Base-by-base conservation (phyloP, 495 filamentous ascomycete genomes). In the Aspergillus conjunctus region DNA sequence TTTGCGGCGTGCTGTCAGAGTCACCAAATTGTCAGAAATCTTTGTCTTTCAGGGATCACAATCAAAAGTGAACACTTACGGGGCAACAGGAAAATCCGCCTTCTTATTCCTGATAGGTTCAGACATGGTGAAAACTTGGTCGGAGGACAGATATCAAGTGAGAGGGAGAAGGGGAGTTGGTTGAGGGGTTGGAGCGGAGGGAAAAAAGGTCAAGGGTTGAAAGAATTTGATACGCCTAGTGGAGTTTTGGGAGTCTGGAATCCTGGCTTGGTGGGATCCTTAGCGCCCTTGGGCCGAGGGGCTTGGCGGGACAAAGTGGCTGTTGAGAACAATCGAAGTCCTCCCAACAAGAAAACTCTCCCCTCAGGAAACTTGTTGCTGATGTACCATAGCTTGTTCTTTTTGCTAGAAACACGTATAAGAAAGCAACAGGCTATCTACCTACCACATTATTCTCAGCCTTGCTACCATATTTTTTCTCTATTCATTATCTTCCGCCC, bases 101-200 rank as follows among this genome's bases (percentile, higher is more conserved):
- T 91, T 92, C 82, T 93, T 93, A 77, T 92, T 92, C 71, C 88
- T 88, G 78, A 93, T 93, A 66, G 91, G 90, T 72, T 94, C 91
- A 71, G 91, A 91, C 91, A 96, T 96, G 68, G 49, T 81, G 75
- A 69, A 52, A 32, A 20, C 30, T 51, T 41, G 60, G 59, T 56
- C 59, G 17, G 43, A 53, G 44, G 49, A 37, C 51, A 58, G 21
- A 21, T 46, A 52, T 54, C 45, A 37, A 54, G 18, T 22, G 26
- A 51, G 37, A 44, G 48, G 41, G 55, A 49, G 50, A 34, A 58
- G 55, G 34, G 49, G 50, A 54, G 65, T 60, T 51, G 59, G 58
- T 58, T 55, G 67, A 67, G 63, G 61, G 70, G 63, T 58, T 64
- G 68, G 55, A 46, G 60, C 55, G 60, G 63, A 64, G 55, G 53